Percentiles rank a stretch among this genome's conserved stretches.
phyloP scores from a whole-genome alignment of 2,329 filamentous ascomycete species.

The Lasiodiplodia citricola region DNA sequence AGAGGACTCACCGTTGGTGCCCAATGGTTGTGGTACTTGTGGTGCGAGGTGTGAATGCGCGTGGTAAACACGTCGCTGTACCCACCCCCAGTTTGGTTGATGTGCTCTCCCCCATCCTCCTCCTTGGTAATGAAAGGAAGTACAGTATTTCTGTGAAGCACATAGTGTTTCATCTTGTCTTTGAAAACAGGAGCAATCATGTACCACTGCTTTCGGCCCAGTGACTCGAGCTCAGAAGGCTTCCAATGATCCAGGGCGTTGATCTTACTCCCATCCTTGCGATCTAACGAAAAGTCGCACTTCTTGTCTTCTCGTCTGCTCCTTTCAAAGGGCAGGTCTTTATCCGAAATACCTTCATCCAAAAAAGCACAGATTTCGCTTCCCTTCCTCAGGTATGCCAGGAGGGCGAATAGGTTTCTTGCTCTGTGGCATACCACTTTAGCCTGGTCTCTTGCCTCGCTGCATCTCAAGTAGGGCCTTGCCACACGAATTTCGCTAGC shows the following conservation, averaged over 20 bases:
- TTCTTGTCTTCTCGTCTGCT: neutral
- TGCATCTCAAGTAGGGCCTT: neutral
- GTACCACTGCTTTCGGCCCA: neutral
- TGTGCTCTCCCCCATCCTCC: neutral
- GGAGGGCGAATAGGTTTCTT: conserved; percentile 9
- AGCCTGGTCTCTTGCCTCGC: neutral
- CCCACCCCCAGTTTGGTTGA: neutral
- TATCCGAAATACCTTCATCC: neutral
- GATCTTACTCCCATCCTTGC: neutral
- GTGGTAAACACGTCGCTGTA: neutral
- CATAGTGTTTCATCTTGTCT: neutral
- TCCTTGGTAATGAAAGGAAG: neutral
- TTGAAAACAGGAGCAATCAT: conserved; percentile 2
- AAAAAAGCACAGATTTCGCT: neutral
- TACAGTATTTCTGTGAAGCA: neutral
- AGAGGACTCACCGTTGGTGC: neutral
- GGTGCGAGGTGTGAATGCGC: neutral
- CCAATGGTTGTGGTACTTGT: neutral
- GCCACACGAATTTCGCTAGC: neutral
- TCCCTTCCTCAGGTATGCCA: conserved; percentile 14
- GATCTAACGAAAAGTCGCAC: neutral
- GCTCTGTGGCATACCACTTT: neutral
- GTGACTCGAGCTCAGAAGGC: neutral
- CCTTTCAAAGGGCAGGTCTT: neutral
- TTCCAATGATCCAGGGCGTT: neutral